phyloP scores from a whole-genome alignment of 306 rosid species.

The Glycyrrhiza uralensis region DNA sequence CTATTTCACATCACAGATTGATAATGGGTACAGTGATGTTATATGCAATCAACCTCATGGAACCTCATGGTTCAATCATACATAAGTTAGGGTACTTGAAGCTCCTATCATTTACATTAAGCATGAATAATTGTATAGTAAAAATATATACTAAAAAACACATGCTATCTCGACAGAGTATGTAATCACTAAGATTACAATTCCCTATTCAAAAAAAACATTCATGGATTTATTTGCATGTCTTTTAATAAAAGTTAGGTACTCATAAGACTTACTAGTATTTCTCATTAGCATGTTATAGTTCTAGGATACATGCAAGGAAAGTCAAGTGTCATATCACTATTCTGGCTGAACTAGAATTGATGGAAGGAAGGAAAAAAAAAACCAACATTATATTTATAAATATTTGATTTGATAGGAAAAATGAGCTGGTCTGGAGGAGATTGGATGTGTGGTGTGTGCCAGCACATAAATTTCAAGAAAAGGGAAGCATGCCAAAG shows the following conservation, averaged over 20 bases:
- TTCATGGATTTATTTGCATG: neutral
- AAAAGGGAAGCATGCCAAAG: conserved; percentile 80
- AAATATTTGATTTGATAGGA: conserved; percentile 17
- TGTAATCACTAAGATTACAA: neutral
- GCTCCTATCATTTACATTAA: neutral
- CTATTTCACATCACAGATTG: neutral
- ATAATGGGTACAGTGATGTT: too few relatives aligned
- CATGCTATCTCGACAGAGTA: neutral
- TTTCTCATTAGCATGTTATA: neutral
- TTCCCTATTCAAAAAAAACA: neutral
- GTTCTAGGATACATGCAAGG: neutral
- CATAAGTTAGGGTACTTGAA: neutral
- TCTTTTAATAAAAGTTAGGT: neutral
- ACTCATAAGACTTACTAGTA: neutral
- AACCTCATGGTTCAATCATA: conserved; percentile 10
- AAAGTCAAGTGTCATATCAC: too few relatives aligned
- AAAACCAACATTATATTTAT: neutral
- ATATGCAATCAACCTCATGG: neutral
- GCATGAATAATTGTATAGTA: too few relatives aligned
- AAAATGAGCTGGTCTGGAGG: conserved; percentile 89
- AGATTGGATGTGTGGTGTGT: conserved; percentile 88
- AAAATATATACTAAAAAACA: neutral
- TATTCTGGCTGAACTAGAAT: neutral
- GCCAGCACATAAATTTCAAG: conserved; percentile 84
- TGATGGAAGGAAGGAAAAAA: neutral